Evolutionary conservation across 345 rosid species (phyloP), one percentile per base, ranked within the genome.

Genomic region (Citrus maxima): DNA sequence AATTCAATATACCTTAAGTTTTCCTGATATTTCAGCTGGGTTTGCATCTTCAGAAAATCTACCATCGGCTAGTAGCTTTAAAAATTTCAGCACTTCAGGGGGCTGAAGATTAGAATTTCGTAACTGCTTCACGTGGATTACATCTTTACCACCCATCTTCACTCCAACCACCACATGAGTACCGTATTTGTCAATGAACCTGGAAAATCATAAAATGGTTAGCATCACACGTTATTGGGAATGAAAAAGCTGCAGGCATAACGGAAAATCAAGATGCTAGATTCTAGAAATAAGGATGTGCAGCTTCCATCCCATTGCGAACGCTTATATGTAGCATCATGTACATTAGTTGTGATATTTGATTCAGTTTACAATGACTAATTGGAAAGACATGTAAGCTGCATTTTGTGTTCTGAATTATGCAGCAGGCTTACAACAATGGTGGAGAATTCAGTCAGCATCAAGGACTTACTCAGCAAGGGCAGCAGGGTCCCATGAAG

Each of bases 61-160:
- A 65, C 81, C 77, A 82, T 96, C 95, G 46, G 90, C 92, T 74
- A 84, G 72, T 55, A 83, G 87, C 87, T 90, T 96, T 69, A 96
- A 82, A 77, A 76, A 27, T 75, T 88, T 89, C 91, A 89, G 94
- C 54, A 96, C 88, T 76, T 89, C 89, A 34, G 84, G 77, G 59
- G 97, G 82, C 67, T 86, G 81, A 24, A 86, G 89, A 81, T 71
- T 83, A 64, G 99, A 94, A 38, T 79, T 91, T 73, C 87, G 93
- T 21, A 76, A 70, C 85, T 96, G 98, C 87, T 94, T 96, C 77
- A 89, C 35, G 67, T 90, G 88, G 73, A 93, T 74, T 2, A 90
- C 95, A 42, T 93, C 98, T 87, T 92, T 91, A 67, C 97, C 99
- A 73, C 98, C 97, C 97, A 90, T 89, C 74, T 86, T 88, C 21